A percentile compares a stretch with the other conserved stretches of the same genome.
These are phyloP conservation scores for Fraxinus dipetala DNA, from an alignment of 305 asterid genomes.

Conservation along the genomic window DNA sequence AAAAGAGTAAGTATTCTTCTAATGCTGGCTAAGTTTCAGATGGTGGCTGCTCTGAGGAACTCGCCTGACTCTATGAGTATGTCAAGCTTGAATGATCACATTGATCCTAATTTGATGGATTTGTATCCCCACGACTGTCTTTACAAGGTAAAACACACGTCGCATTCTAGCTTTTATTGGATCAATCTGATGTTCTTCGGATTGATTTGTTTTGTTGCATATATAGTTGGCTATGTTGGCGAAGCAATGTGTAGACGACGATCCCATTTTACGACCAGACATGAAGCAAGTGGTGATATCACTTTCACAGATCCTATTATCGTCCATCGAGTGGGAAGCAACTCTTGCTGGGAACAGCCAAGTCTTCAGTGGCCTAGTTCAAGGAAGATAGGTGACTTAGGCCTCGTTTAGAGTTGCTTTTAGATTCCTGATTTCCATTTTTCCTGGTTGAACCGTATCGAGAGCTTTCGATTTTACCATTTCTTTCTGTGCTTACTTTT, in stretches of 20 bases:
- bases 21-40: slow-evolving; percentile 50
- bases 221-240: slow-evolving; percentile 74
- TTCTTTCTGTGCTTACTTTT: not conserved
- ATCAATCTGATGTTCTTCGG: not conserved
- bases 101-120: slow-evolving; percentile 82
- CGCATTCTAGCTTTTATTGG: not conserved
- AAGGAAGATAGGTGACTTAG: slow-evolving; percentile 57
- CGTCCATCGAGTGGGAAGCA: slow-evolving; percentile 98
- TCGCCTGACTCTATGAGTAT: slow-evolving; percentile 75
- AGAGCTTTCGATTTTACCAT: not conserved
- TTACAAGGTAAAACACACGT: slow-evolving; percentile 54
- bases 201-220: not conserved
- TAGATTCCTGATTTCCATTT: not conserved
- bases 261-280: slow-evolving; percentile 88
- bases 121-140: slow-evolving; percentile 90
- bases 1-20: not conserved
- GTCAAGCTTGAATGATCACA: slow-evolving; percentile 77
- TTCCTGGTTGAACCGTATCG: not conserved
- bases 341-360: slow-evolving; percentile 98
- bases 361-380: slow-evolving; percentile 94
- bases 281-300: slow-evolving; percentile 90
- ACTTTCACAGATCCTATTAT: slow-evolving; percentile 79
- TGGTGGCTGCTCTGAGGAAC: slow-evolving; percentile 77
- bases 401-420: not conserved
- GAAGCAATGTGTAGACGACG: slow-evolving; percentile 89